Evolutionary conservation across 495 filamentous ascomycete genomes (phyloP), one percentile per base, ranked within the genome.

Genomic region (Tuber microsphaerosporum): DNA sequence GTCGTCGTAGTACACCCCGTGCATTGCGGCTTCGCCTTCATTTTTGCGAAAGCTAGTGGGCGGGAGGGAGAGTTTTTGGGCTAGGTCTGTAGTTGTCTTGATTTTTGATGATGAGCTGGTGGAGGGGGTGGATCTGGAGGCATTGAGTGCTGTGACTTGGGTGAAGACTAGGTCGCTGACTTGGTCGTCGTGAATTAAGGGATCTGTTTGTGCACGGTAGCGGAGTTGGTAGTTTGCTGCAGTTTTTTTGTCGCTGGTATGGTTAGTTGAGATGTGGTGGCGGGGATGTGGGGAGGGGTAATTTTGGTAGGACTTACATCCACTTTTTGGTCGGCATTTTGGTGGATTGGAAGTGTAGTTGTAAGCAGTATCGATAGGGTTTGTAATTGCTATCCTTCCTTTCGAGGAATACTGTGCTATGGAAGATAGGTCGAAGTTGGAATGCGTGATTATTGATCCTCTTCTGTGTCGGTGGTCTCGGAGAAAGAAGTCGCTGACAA

Each of bases 141-240:
- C 51, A 61, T 82, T 81, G 8, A 81, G 81, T 5, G 81, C 78
- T 16, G 73, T 43, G 81, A 82, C 76, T 44, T 80, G 84, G 83
- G 75, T 89, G 75, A 97, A 88, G 77, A 97, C 89, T 87, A 94
- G 93, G 77, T 91, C 89, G 34, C 93, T 90, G 71, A 93, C 93
- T 72, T 89, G 86, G 74, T 89, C 86, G 84, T 98, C 93, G 87
- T 97, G 90, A 82, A 98, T 97, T 76, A 92, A 87, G 45, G 96
- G 96, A 84, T 99, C 96, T 88, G 97, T 91, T 88, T 98, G 96
- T 8, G 94, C 91, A 78, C 96, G 94, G 86, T 97, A 91, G 79
- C 97, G 94, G 82, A 99, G 91, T 77, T 90, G 90, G 87, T 94
- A 99, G 84, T 92, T 94, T 77, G 90, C 92, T 78, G 96, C 94